Evolutionary conservation across 1,284 basidiomycete genomes (phyloP).

Genomic region (Ceratobasidium sp.): DNA sequence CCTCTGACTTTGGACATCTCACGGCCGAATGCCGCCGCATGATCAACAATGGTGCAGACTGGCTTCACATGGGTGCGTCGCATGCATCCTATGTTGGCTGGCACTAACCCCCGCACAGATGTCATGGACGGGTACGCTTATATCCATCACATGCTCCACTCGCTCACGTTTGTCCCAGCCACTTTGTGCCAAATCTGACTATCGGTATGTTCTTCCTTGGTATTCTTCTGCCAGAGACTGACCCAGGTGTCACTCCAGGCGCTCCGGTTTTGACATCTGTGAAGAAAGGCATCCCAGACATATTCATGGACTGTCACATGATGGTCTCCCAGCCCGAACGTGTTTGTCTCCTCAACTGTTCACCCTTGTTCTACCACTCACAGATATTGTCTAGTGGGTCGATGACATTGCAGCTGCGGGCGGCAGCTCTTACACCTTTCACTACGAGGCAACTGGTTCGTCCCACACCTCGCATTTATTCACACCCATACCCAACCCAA

Average conservation of each 20-base stretch:
- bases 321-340: constrained; percentile 96
- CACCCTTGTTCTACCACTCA: not conserved
- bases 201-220: constrained; percentile 66
- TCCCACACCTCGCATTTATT: constrained; percentile 40
- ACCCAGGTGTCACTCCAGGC: constrained; percentile 57
- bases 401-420: constrained; percentile 95
- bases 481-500: constrained; percentile 21
- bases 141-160: not conserved
- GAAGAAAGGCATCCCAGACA: constrained; percentile 87
- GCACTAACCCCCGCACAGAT: constrained; percentile 60
- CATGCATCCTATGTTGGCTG: constrained; percentile 35
- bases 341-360: constrained; percentile 56
- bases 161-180: constrained; percentile 57
- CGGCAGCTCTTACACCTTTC: constrained; percentile 95
- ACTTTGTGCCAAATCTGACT: constrained; percentile 98
- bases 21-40: constrained; percentile 91
- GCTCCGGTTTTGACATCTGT: constrained; percentile 90
- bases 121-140: constrained; percentile 88
- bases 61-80: constrained; percentile 91
- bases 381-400: constrained; percentile 77
- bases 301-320: constrained; percentile 99
- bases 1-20: constrained; percentile 93
- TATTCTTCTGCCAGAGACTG: not conserved
- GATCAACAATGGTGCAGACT: constrained; percentile 91
- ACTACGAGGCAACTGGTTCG: constrained; percentile 93